Conservation (phyloP, 73 alveolate genomes). For the Stentor coeruleus region DNA sequence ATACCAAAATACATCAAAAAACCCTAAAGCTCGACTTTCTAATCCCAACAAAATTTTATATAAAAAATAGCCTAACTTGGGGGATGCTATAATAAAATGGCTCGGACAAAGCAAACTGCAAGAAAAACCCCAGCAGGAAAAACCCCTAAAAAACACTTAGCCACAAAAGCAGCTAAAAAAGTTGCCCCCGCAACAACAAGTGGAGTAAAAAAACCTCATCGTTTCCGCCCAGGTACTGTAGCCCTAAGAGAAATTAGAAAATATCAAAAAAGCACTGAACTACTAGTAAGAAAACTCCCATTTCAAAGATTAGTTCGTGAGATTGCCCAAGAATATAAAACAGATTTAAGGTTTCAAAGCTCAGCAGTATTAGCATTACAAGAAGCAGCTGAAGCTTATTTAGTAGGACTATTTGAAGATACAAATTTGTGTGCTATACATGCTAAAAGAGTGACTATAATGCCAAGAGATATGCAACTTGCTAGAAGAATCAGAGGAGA, state of each 20-base stretch:
- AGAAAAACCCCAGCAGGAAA: too few relatives aligned
- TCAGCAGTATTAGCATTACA: constrained; percentile 65
- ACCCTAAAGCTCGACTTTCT: too few relatives aligned
- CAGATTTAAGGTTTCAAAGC: constrained; percentile 63
- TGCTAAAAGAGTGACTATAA: constrained; percentile 68
- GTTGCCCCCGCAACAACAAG: too few relatives aligned
- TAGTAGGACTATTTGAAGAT: too few relatives aligned
- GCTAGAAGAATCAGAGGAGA: constrained; percentile 78
- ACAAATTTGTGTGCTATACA: constrained; percentile 67
- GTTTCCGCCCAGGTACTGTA: constrained; percentile 83
- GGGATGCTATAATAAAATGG: too few relatives aligned
- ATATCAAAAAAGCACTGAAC: constrained; percentile 72
- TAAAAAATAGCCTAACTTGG: too few relatives aligned
- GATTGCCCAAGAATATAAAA: constrained; percentile 54
- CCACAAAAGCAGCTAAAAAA: too few relatives aligned
- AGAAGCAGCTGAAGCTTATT: constrained; percentile 78
- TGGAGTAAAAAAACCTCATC: constrained; percentile 84
- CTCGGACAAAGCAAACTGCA: too few relatives aligned
- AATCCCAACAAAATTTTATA: too few relatives aligned
- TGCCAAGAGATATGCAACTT: constrained; percentile 61
- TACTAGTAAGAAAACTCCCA: constrained; percentile 72
- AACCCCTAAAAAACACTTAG: too few relatives aligned
- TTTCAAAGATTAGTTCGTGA: constrained; percentile 76
- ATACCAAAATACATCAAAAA: too few relatives aligned
- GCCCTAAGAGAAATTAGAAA: constrained; percentile 83